phyloP scores from a whole-genome alignment of 768 basidiomycete genomes.

The Kwoniella dejecticola region DNA sequence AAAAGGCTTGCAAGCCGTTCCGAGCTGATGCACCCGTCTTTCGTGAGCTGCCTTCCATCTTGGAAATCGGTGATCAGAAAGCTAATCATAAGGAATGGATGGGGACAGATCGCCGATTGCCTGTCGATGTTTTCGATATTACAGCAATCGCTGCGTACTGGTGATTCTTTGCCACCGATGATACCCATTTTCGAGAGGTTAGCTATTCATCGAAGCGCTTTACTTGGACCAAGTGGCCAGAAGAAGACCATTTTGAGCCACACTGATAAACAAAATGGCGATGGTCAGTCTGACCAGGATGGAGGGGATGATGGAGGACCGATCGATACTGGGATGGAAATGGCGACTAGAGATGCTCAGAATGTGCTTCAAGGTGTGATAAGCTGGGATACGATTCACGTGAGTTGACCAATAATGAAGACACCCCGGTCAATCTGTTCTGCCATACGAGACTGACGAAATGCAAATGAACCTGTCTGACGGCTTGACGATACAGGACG shows the following conservation, averaged over 20 bases:
- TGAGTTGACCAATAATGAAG: constrained; percentile 14
- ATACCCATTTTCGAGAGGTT: constrained; percentile 50
- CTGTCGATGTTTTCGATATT: constrained; percentile 46
- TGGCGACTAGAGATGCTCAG: constrained; percentile 13
- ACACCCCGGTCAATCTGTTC: too few relatives aligned
- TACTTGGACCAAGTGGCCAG: neutral
- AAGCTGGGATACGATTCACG: constrained; percentile 29
- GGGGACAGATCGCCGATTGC: constrained; percentile 53
- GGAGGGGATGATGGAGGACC: neutral
- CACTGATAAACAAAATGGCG: neutral
- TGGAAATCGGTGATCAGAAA: too few relatives aligned
- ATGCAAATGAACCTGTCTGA: too few relatives aligned
- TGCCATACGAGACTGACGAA: too few relatives aligned
- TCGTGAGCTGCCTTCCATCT: too few relatives aligned
- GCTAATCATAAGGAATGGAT: too few relatives aligned
- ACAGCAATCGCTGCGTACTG: constrained; percentile 38
- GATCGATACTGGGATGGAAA: constrained; percentile 12
- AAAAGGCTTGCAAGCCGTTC: constrained; percentile 58
- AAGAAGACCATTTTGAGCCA: neutral
- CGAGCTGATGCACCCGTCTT: constrained; percentile 63
- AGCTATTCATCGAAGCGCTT: constrained; percentile 32
- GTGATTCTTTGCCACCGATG: constrained; percentile 40
- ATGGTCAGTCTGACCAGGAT: neutral
- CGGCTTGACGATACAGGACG: constrained; percentile 32
- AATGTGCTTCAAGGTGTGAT: constrained; percentile 17